Conservation (phyloP, 805 yeast species). For the Lipomyces orientalis region DNA sequence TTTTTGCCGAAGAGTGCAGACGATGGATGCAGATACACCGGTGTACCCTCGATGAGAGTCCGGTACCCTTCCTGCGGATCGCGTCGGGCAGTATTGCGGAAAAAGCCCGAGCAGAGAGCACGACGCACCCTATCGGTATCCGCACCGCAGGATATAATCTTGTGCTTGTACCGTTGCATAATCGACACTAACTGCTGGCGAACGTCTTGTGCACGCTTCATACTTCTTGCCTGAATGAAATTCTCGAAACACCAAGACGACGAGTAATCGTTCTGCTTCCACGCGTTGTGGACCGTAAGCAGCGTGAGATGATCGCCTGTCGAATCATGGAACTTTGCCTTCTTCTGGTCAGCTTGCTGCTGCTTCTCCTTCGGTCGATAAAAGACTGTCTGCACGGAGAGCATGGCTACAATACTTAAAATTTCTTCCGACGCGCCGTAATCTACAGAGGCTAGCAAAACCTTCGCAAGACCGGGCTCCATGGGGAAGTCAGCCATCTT, state of each 20-base stretch:
- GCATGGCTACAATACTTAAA: constrained; percentile 77
- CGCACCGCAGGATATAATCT: constrained; percentile 45
- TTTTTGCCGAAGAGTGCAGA: constrained; percentile 79
- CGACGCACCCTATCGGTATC: constrained; percentile 53
- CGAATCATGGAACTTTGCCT: constrained; percentile 57
- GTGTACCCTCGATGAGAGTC: constrained; percentile 48
- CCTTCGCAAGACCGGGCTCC: constrained; percentile 87
- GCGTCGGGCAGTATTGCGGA: constrained; percentile 67
- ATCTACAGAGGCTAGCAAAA: constrained; percentile 65
- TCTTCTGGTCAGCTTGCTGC: constrained; percentile 67
- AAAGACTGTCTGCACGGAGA: constrained; percentile 77
- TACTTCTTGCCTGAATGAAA: constrained; percentile 74
- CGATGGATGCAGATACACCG: constrained; percentile 83
- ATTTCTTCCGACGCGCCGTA: constrained; percentile 70
- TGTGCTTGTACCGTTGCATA: constrained; percentile 44
- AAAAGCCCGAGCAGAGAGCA: constrained; percentile 69
- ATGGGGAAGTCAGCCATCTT: constrained; percentile 92
- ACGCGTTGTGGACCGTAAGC: constrained; percentile 75
- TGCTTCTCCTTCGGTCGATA: constrained; percentile 69
- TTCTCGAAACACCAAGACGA: constrained; percentile 85
- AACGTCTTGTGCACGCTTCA: constrained; percentile 71
- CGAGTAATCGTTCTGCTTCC: constrained; percentile 72
- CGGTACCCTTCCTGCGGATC: constrained; percentile 63
- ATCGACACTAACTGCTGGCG: constrained; percentile 69
- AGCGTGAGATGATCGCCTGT: constrained; percentile 83